A percentile compares a stretch with the other conserved stretches of the same genome.
Evolutionary conservation across 2,329 filamentous ascomycete genomes (phyloP).

Genomic region (Cercospora sp.): DNA sequence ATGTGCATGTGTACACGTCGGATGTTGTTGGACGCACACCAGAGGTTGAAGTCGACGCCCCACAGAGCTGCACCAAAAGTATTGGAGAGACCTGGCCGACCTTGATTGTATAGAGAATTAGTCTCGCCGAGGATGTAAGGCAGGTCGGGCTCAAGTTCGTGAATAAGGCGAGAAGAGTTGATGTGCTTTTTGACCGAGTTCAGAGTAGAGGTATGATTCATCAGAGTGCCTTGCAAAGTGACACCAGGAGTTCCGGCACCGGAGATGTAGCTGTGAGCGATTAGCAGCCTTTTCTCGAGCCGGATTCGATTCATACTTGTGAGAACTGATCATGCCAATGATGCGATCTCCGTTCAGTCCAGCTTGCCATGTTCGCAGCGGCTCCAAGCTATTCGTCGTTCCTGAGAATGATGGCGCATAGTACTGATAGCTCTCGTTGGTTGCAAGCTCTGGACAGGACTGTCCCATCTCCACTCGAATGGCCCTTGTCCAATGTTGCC

Average conservation of each 20-base stretch:
- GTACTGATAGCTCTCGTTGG: slow-evolving; percentile 49
- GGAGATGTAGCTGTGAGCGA: slow-evolving; percentile 57
- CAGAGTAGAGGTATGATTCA: slow-evolving; percentile 61
- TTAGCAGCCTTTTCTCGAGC: slow-evolving; percentile 10
- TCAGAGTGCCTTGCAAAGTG: slow-evolving; percentile 61
- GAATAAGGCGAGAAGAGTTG: slow-evolving; percentile 45
- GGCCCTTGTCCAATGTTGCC: slow-evolving; percentile 55
- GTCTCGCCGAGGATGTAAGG: slow-evolving; percentile 62
- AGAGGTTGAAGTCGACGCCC: slow-evolving; percentile 63
- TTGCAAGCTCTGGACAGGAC: slow-evolving; percentile 53
- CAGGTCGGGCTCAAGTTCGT: slow-evolving; percentile 37
- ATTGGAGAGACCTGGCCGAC: slow-evolving; percentile 62
- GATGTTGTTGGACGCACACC: slow-evolving; percentile 57
- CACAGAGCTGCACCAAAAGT: slow-evolving; percentile 66
- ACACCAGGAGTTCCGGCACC: slow-evolving; percentile 61
- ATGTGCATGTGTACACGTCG: slow-evolving; percentile 63
- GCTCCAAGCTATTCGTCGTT: slow-evolving; percentile 53
- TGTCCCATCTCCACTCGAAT: slow-evolving; percentile 51
- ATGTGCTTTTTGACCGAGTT: slow-evolving; percentile 52
- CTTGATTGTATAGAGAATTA: slow-evolving; percentile 64
- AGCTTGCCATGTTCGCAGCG: slow-evolving; percentile 53
- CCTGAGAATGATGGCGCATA: slow-evolving; percentile 62
- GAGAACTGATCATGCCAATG: slow-evolving; percentile 57
- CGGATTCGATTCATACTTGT: slow-evolving; percentile 52
- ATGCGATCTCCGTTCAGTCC: slow-evolving; percentile 53